Base-by-base conservation (phyloP, 2,329 filamentous ascomycete genomes). In the Fusarium torulosum region DNA sequence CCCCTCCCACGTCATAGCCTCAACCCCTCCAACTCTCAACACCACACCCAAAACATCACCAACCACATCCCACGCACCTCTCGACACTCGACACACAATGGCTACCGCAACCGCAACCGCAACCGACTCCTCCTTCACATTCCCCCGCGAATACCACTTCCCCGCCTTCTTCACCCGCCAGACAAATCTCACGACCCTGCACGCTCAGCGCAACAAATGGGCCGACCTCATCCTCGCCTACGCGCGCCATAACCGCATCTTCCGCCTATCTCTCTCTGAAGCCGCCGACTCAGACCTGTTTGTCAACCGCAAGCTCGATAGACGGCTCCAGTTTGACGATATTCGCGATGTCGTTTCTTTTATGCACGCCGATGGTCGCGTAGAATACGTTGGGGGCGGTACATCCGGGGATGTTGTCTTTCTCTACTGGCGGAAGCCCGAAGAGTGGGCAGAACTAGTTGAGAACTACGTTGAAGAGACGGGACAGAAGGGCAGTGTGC, bases 141-240 rank as follows among this genome's bases (percentile, higher is more conserved):
- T 88, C 78, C 88, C 88, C 6, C 84, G 83, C 71, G 86, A 88
- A 77, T 91, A 94, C 85, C 82, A 83, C 81, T 95, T 93, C 82
- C 92, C 92, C 0, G 90, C 92, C 75, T 94, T 96, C 89, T 96
- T 92, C 87, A 94, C 91, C 56, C 88, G 88, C 54, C 92, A 96
- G 79, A 87, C 90, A 35, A 93, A 93, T 81, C 83, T 88, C 63
- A 86, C 86, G 29, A 95, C 91, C 11, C 90, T 86, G 75, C 87
- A 90, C 79, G 88, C 90, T 44, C 93, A 96, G 76, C 89, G 94
- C 63, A 83, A 86, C 60, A 94, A 94, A 80, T 99, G 96, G 96
- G 89, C 91, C n/a, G 79, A 87, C 31, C 87, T 97, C 17, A 88
- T 98, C 75, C 93, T 94, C 63, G 80, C 90, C 75, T 97, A 97